Percentiles rank a stretch among this genome's conserved stretches.
Conservation (phyloP, 2,329 filamentous ascomycete genomes). For the Monilinia polystroma region DNA sequence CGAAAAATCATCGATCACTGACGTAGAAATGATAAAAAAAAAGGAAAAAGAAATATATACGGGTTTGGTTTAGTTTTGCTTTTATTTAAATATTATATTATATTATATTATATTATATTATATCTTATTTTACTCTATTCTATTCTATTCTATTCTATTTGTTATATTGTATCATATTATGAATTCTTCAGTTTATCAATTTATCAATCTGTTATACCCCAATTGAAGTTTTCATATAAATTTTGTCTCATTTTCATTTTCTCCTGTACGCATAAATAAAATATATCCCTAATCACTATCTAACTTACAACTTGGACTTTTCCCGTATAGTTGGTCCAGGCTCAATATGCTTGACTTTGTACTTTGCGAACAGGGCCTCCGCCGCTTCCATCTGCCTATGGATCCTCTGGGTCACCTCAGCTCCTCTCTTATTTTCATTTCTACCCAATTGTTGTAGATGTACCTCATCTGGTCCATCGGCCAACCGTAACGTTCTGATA, state of each 20-base stretch:
- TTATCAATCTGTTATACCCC: background rate
- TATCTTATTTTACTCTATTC: no score
- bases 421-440: constrained; percentile 73
- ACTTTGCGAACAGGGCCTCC: constrained; percentile 63
- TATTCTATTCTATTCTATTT: no score
- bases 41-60: no score
- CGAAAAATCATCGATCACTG: background rate
- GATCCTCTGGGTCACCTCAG: constrained; percentile 60
- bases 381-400: constrained; percentile 63
- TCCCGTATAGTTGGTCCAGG: constrained; percentile 35
- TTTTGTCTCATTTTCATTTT: background rate
- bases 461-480: constrained; percentile 96
- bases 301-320: constrained; percentile 39
- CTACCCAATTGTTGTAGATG: constrained; percentile 78
- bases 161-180: background rate
- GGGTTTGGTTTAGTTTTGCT: background rate
- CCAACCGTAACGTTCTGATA: constrained; percentile 79
- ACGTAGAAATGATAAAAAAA: background rate
- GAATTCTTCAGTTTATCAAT: background rate
- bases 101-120: no score
- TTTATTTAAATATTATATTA: background rate
- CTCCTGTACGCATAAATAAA: background rate
- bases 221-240: background rate
- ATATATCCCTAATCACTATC: background rate
- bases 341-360: constrained; percentile 46